These are phyloP conservation scores for Suhomyces wounanorum DNA, from an alignment of 1,139 yeast species.

Conservation along the genomic window DNA sequence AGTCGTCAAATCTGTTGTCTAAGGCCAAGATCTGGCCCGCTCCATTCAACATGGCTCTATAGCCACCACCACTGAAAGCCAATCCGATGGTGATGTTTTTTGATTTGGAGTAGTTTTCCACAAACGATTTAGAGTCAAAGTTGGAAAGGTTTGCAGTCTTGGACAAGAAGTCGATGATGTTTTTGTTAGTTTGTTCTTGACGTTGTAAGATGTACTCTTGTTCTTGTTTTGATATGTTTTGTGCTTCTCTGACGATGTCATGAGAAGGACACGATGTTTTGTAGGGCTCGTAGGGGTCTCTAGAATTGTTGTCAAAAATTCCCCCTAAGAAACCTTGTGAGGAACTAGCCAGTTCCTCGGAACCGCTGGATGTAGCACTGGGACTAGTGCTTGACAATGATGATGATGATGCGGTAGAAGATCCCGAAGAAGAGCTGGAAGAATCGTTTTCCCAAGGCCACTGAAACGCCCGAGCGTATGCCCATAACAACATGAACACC, in stretches of 20 bases:
- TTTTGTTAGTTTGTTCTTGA: constrained; percentile 33
- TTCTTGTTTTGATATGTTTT: constrained; percentile 28
- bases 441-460: constrained; percentile 16
- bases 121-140: constrained; percentile 36
- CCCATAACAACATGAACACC: constrained; percentile 1
- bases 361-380: background rate
- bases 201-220: constrained; percentile 30
- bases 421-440: constrained; percentile 6
- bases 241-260: constrained; percentile 29
- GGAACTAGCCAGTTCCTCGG: constrained; percentile 4
- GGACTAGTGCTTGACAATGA: background rate
- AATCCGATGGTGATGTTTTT: constrained; percentile 45
- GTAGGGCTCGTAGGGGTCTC: constrained; percentile 10
- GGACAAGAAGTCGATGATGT: constrained; percentile 33
- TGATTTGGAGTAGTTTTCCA: constrained; percentile 24
- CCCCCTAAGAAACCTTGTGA: constrained; percentile 1
- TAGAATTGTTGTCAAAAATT: constrained; percentile 1
- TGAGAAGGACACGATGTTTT: constrained; percentile 11
- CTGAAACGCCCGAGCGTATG: constrained; percentile 9
- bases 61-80: constrained; percentile 51
- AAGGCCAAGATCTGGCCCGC: constrained; percentile 44
- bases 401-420: constrained; percentile 1
- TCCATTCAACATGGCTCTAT: constrained; percentile 47
- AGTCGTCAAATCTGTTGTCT: constrained; percentile 32
- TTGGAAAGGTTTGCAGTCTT: constrained; percentile 35